Percentiles rank a stretch among this genome's conserved stretches.
These are phyloP conservation scores for Tephrocybe sp. DNA, from an alignment of 768 basidiomycete species.

Conservation along the genomic window DNA sequence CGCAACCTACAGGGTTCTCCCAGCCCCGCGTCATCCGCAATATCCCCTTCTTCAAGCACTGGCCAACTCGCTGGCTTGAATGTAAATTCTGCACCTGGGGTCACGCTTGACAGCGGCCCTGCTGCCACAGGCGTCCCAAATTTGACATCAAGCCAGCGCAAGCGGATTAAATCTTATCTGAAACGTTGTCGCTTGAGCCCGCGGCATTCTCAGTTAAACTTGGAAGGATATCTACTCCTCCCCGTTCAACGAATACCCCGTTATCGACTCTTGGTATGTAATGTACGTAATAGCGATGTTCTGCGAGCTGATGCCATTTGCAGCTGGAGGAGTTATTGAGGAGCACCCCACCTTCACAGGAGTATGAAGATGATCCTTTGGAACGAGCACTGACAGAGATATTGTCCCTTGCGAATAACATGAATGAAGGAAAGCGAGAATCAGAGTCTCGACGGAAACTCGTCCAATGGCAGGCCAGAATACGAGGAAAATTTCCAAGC, in stretches of 20 bases:
- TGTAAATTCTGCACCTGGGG: constrained; percentile 41
- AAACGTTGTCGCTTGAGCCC: constrained; percentile 90
- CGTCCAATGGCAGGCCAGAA: constrained; percentile 87
- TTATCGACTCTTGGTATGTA: constrained; percentile 88
- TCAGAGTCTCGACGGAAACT: constrained; percentile 89
- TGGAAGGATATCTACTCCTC: constrained; percentile 91
- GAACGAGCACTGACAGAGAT: constrained; percentile 87
- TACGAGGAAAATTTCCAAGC: constrained; percentile 89
- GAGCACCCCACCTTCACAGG: constrained; percentile 77
- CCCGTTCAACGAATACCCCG: constrained; percentile 97
- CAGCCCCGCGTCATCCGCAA: constrained; percentile 35
- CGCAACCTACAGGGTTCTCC: constrained; percentile 36
- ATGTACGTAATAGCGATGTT: constrained; percentile 3
- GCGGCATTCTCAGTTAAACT: constrained; percentile 87
- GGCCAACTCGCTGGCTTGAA: constrained; percentile 64
- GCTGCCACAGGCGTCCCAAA: constrained; percentile 44
- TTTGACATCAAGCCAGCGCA: constrained; percentile 78
- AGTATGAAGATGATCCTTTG: constrained; percentile 78
- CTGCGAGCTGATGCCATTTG: constrained; percentile 6
- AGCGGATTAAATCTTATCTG: constrained; percentile 83
- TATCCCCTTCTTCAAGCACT: constrained; percentile 60
- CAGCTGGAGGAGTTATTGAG: constrained; percentile 85
- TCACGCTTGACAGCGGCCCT: constrained; percentile 36
- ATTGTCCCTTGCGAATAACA: constrained; percentile 82
- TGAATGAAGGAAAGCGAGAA: constrained; percentile 98